These are phyloP conservation scores for Polyporus arcularius DNA, from an alignment of 768 basidiomycete genomes.

Conservation along the genomic window DNA sequence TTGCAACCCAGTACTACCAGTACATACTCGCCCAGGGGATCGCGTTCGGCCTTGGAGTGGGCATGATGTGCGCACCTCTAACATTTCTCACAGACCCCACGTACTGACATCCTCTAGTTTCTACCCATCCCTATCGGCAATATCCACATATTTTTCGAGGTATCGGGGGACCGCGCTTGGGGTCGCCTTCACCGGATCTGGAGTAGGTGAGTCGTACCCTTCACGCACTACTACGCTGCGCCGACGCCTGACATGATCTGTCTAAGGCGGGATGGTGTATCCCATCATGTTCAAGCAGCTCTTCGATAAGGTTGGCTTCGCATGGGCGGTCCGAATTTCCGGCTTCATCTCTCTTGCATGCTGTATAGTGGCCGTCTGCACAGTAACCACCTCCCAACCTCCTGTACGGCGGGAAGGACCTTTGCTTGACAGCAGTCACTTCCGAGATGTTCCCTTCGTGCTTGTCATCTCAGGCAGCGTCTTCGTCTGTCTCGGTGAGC, in stretches of 20 bases:
- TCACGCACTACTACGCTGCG: neutral
- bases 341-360: conserved; percentile 50
- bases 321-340: conserved; percentile 61
- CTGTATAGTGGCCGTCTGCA: conserved; percentile 47
- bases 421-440: conserved; percentile 26
- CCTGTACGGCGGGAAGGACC: conserved; percentile 22
- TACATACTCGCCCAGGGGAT: conserved; percentile 64
- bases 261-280: conserved; percentile 62
- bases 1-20: conserved; percentile 57
- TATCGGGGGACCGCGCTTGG: conserved; percentile 74
- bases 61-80: conserved; percentile 51
- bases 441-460: conserved; percentile 54
- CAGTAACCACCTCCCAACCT: conserved; percentile 40
- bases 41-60: conserved; percentile 64
- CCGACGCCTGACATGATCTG: neutral
- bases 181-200: conserved; percentile 66
- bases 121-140: conserved; percentile 66
- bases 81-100: neutral
- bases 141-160: conserved; percentile 63
- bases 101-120: conserved; percentile 42
- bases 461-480: conserved; percentile 55
- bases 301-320: conserved; percentile 57
- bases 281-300: conserved; percentile 64
- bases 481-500: conserved; percentile 60
- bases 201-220: conserved; percentile 43